A percentile compares a stretch with the other conserved stretches of the same genome.
Conservation (phyloP, 2,329 filamentous ascomycete genomes). For the Aspergillus glaucus region DNA sequence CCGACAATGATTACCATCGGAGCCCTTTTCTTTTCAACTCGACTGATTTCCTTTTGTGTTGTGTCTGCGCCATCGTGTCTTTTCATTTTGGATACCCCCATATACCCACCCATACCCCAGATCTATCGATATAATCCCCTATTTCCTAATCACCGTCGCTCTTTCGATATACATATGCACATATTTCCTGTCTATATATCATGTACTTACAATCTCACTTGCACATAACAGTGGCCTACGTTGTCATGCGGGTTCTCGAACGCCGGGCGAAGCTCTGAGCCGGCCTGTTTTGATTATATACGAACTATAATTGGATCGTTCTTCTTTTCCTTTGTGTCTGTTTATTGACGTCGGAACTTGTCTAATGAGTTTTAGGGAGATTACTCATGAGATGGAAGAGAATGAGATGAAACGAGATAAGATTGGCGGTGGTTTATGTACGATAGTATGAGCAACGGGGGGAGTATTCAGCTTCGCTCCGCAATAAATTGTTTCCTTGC, state of each 20-base stretch:
- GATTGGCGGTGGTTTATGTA: too few relatives aligned
- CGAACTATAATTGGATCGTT: neutral
- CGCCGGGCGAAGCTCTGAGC: slow-evolving; percentile 27
- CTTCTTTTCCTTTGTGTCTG: too few relatives aligned
- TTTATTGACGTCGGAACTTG: too few relatives aligned
- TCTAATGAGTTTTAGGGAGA: too few relatives aligned
- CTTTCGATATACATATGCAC: neutral
- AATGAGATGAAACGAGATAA: too few relatives aligned
- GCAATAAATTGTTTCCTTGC: too few relatives aligned
- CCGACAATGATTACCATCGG: neutral
- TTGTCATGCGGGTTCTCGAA: slow-evolving; percentile 27
- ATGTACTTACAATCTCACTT: slow-evolving; percentile 2
- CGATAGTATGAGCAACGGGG: too few relatives aligned
- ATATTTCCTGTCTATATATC: neutral
- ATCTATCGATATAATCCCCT: neutral
- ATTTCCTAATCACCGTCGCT: neutral
- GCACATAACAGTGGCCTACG: slow-evolving; percentile 24
- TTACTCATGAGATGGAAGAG: too few relatives aligned
- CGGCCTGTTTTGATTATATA: neutral
- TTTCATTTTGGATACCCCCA: slow-evolving; percentile 1
- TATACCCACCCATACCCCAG: neutral
- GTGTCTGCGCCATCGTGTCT: neutral
- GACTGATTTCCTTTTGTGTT: neutral
- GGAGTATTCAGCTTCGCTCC: too few relatives aligned
- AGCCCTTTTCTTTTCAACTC: neutral